phyloP scores from a whole-genome alignment of 2,329 filamentous ascomycete species.

The Stromatinia cepivora region DNA sequence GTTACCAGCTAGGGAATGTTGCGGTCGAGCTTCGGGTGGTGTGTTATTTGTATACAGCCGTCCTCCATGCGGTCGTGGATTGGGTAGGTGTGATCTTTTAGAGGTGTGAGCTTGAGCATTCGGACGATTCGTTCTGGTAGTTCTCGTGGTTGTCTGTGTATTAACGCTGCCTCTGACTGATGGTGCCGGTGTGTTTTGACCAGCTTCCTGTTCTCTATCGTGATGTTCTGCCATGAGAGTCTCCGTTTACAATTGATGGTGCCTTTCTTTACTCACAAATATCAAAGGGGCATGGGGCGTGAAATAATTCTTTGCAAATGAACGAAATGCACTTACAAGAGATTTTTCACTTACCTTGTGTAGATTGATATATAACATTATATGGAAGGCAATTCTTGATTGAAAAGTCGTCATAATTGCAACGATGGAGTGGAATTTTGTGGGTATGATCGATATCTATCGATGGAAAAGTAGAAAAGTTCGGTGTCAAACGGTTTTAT shows the following conservation, averaged over 20 bases:
- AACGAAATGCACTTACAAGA: constrained; percentile 3
- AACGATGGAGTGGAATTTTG: background rate
- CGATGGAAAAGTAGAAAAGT: background rate
- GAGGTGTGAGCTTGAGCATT: background rate
- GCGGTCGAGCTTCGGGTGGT: background rate
- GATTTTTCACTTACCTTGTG: background rate
- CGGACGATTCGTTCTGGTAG: constrained; percentile 1
- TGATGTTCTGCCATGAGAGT: constrained; percentile 16
- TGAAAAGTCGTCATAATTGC: constrained; percentile 1
- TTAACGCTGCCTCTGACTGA: constrained; percentile 12
- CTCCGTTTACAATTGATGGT: background rate
- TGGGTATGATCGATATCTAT: constrained; percentile 7
- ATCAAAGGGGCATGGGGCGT: background rate
- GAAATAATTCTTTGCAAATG: background rate
- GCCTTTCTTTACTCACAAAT: background rate
- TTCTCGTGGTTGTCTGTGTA: constrained; percentile 9
- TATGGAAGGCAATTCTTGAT: background rate
- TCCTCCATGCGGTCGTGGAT: constrained; percentile 8
- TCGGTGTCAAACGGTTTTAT: background rate
- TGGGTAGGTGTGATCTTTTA: constrained; percentile 2
- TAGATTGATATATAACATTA: background rate
- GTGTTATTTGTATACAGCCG: constrained; percentile 6
- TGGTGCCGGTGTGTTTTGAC: background rate
- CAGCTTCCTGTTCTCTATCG: background rate
- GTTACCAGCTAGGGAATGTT: constrained; percentile 19